Evolutionary conservation across 192 early-diverging fungal species (phyloP).

Genomic region (Ramicandelaber brevisporus): DNA sequence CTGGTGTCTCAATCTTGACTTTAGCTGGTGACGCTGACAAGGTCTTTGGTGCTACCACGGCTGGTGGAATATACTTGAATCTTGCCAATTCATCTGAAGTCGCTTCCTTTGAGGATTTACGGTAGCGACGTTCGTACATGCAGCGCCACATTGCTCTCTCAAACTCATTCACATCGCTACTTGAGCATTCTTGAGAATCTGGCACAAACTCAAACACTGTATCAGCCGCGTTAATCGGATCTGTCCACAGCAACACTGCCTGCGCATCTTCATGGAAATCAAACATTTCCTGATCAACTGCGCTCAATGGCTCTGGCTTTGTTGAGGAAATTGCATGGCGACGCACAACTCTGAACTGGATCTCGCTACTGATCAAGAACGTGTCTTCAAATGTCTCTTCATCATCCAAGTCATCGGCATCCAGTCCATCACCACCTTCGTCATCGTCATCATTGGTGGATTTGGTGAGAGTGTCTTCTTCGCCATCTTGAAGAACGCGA

Average conservation of each 20-base stretch:
- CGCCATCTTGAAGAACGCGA: constrained; percentile 52
- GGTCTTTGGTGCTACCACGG: neutral
- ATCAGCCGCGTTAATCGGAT: too few species aligned
- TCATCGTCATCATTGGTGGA: too few species aligned
- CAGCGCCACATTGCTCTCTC: constrained; percentile 4
- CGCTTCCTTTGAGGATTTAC: constrained; percentile 7
- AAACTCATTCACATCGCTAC: neutral
- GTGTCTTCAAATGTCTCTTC: constrained; percentile 37
- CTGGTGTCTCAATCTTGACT: neutral
- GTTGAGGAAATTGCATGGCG: neutral
- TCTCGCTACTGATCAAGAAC: constrained; percentile 4
- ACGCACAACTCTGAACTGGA: neutral
- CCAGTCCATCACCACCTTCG: constrained; percentile 17
- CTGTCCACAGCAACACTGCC: neutral
- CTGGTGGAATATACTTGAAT: neutral
- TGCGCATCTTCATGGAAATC: neutral
- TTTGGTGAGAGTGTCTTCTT: too few species aligned
- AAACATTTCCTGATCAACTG: neutral
- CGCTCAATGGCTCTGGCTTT: neutral
- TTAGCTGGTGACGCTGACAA: constrained; percentile 1
- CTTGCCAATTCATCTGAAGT: constrained; percentile 9
- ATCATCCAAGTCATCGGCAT: constrained; percentile 15
- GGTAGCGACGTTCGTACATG: constrained; percentile 13
- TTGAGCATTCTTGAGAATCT: too few species aligned
- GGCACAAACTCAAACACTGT: too few species aligned